A percentile compares a stretch with the other conserved stretches of the same genome.
Conservation (phyloP, 176 grass and related monocot genomes). For the Oropetium thomaeum region DNA sequence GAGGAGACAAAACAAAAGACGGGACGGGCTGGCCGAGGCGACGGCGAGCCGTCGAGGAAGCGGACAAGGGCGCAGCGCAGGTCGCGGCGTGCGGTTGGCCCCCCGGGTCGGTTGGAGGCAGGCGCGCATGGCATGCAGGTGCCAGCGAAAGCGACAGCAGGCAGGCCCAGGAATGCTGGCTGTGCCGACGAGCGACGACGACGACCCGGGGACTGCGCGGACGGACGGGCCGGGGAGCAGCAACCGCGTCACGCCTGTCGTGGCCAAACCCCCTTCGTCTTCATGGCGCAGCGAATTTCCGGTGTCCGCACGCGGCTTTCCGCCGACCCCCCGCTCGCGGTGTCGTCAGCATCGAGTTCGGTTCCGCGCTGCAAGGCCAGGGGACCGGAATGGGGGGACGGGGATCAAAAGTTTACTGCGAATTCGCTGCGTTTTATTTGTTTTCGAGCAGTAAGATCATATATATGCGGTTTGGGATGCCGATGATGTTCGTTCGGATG, state of each 20-base stretch:
- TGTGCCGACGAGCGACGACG: conserved; percentile 10
- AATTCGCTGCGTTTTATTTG: too few relatives aligned
- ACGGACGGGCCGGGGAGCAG: background rate
- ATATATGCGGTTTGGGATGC: too few relatives aligned
- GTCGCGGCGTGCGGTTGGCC: too few relatives aligned
- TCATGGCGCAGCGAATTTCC: background rate
- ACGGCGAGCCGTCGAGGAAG: background rate
- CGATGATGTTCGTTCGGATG: too few relatives aligned
- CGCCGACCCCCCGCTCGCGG: background rate
- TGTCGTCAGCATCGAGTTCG: background rate
- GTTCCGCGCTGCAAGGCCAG: too few relatives aligned
- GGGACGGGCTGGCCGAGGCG: background rate
- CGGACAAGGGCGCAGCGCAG: too few relatives aligned
- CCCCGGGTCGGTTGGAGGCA: too few relatives aligned
- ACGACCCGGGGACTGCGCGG: conserved; percentile 31
- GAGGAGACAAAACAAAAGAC: background rate
- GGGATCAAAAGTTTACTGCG: conserved; percentile 17
- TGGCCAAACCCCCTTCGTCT: background rate
- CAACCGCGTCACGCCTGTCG: conserved; percentile 31
- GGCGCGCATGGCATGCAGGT: background rate
- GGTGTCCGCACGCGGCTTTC: background rate
- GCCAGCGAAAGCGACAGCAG: conserved; percentile 32
- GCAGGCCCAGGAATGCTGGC: conserved; percentile 28
- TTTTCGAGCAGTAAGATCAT: too few relatives aligned
- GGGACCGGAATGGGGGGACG: too few relatives aligned